These are phyloP conservation scores for Colletotrichum gloeosporioides DNA, from an alignment of 2,329 filamentous ascomycete species.

Conservation along the genomic window DNA sequence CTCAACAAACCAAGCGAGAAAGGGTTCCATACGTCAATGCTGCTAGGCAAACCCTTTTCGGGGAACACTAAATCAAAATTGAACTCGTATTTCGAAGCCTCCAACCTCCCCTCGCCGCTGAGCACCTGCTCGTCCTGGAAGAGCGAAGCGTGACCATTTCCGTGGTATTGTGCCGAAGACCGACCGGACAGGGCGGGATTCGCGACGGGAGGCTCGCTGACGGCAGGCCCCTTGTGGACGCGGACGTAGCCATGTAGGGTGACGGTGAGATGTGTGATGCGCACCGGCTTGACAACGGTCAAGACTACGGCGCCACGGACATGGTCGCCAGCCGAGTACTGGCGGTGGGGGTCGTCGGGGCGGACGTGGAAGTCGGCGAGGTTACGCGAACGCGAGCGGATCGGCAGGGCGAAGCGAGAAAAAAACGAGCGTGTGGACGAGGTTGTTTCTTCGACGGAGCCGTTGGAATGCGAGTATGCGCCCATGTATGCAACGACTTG, in stretches of 20 bases:
- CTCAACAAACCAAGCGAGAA: neutral
- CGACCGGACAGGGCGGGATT: constrained; percentile 45
- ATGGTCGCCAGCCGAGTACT: constrained; percentile 76
- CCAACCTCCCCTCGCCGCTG: constrained; percentile 78
- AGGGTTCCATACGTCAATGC: constrained; percentile 76
- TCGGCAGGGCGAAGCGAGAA: constrained; percentile 57
- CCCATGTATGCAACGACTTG: constrained; percentile 48
- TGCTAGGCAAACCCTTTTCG: constrained; percentile 77
- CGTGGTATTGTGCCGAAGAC: constrained; percentile 63
- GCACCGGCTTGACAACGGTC: constrained; percentile 74
- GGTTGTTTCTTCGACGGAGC: constrained; percentile 44
- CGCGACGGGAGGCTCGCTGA: constrained; percentile 53
- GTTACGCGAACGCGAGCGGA: constrained; percentile 63
- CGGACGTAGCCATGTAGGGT: constrained; percentile 80
- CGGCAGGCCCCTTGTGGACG: constrained; percentile 74
- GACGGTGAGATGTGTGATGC: constrained; percentile 82
- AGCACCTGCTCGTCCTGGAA: constrained; percentile 85
- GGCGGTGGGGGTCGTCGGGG: constrained; percentile 77
- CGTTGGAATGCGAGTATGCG: constrained; percentile 43
- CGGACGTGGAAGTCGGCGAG: constrained; percentile 81
- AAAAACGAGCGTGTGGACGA: constrained; percentile 50
- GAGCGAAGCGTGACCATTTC: constrained; percentile 79
- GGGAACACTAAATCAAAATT: constrained; percentile 78
- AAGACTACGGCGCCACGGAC: constrained; percentile 77
- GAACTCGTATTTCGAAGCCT: constrained; percentile 79